phyloP scores from a whole-genome alignment of 768 basidiomycete genomes.

The Trametes punicea region DNA sequence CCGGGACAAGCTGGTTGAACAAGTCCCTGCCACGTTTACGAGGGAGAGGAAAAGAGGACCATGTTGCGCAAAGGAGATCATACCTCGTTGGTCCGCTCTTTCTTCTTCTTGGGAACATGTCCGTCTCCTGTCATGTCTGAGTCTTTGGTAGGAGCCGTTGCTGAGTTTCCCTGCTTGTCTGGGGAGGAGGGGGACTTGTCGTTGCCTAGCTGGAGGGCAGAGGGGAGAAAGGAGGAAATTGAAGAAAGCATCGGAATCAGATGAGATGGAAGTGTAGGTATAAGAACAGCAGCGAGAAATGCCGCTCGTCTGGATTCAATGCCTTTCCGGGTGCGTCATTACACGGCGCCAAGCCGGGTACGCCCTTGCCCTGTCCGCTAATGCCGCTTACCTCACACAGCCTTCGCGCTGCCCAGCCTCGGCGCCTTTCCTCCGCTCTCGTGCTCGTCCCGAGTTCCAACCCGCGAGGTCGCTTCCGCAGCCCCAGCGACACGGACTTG shows the following conservation, averaged over 20 bases:
- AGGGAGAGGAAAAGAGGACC: not conserved
- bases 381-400: not conserved
- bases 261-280: slow-evolving; percentile 16
- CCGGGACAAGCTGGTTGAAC: not conserved
- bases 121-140: slow-evolving; percentile 29
- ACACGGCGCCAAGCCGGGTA: slow-evolving; percentile 7
- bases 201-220: slow-evolving; percentile 19
- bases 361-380: not conserved
- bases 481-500: not conserved
- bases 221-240: slow-evolving; percentile 24
- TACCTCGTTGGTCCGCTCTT: slow-evolving; percentile 49
- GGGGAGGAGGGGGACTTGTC: slow-evolving; percentile 15
- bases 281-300: slow-evolving; percentile 1
- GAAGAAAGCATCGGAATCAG: slow-evolving; percentile 24
- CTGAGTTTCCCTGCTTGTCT: not conserved
- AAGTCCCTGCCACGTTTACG: not conserved
- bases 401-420: not conserved
- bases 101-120: slow-evolving; percentile 42
- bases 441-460: not conserved
- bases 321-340: slow-evolving; percentile 11
- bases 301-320: slow-evolving; percentile 6
- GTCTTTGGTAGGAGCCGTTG: slow-evolving; percentile 4
- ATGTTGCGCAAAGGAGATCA: slow-evolving; percentile 18
- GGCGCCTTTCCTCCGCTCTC: not conserved
- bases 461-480: not conserved